These are phyloP conservation scores for Oxyria digyna DNA, from an alignment of 148 eudicot species.

Conservation along the genomic window DNA sequence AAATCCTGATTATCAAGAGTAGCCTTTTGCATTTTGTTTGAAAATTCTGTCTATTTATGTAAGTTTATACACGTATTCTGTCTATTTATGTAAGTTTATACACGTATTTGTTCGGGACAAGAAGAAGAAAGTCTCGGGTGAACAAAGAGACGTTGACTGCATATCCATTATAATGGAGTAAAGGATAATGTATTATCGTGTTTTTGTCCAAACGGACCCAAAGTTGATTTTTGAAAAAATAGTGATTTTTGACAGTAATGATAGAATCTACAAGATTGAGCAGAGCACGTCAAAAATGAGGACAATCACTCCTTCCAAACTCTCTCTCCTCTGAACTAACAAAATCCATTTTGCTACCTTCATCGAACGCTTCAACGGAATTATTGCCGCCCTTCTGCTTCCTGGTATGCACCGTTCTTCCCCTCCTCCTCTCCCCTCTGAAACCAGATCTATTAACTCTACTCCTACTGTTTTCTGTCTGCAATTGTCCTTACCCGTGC, in stretches of 20 bases:
- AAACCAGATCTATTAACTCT: conserved; percentile 2
- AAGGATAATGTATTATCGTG: no score
- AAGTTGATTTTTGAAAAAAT: no score
- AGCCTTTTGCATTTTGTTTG: neutral
- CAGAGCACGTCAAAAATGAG: neutral
- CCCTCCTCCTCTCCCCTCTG: neutral
- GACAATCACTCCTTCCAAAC: neutral
- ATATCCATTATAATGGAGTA: no score
- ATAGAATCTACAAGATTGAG: neutral
- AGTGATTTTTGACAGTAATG: no score
- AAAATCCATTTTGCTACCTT: neutral
- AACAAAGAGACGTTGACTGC: no score
- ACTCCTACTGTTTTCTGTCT: neutral
- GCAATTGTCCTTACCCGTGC: neutral
- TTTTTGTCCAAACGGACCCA: no score
- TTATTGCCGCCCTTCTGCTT: neutral
- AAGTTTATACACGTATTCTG: neutral
- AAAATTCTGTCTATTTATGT: neutral
- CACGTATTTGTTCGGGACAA: no score
- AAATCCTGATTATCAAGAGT: conserved; percentile 34
- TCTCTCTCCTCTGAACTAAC: neutral
- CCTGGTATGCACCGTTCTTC: neutral
- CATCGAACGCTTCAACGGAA: conserved; percentile 7
- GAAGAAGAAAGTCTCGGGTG: no score
- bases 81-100: no score